A percentile compares a stretch with the other conserved stretches of the same genome.
These are phyloP conservation scores for Ophiosphaerella korrae DNA, from an alignment of 2,329 filamentous ascomycete species.

Conservation along the genomic window DNA sequence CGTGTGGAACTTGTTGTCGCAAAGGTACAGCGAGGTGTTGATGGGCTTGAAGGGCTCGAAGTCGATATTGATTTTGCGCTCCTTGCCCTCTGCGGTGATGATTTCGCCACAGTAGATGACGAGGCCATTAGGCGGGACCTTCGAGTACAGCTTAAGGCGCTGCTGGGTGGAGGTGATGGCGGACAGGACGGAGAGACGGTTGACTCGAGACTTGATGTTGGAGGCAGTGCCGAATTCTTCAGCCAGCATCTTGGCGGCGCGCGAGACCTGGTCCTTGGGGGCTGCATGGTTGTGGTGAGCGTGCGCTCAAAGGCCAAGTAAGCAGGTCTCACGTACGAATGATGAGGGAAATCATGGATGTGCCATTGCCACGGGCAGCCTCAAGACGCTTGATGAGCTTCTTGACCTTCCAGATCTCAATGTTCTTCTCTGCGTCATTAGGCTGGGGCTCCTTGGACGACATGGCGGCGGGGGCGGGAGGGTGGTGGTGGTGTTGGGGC, in stretches of 20 bases:
- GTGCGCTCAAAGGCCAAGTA: neutral
- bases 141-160: constrained; percentile 98
- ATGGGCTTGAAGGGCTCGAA: constrained; percentile 99
- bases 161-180: constrained; percentile 99
- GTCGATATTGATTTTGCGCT: constrained; percentile 99
- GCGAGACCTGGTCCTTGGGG: constrained; percentile 96
- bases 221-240: constrained; percentile 99
- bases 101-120: constrained; percentile 99
- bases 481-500: constrained; percentile 10
- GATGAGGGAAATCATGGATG: constrained; percentile 99
- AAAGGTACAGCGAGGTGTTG: constrained; percentile 98
- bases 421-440: constrained; percentile 98
- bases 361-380: constrained; percentile 96
- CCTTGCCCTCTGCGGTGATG: constrained; percentile 96
- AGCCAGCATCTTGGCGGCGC: constrained; percentile 98
- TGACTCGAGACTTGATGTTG: constrained; percentile 99
- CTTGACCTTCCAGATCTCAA: constrained; percentile 96
- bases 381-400: constrained; percentile 99
- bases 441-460: constrained; percentile 59
- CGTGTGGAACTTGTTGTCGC: constrained; percentile 99
- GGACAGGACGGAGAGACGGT: constrained; percentile 94
- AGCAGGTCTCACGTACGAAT: constrained; percentile 71
- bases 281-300: constrained; percentile 59
- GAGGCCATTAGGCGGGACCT: constrained; percentile 95
- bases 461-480: constrained; percentile 38